Percentiles rank a stretch among this genome's conserved stretches.
These are phyloP conservation scores for Phlebiopsis flavidoalba DNA, from an alignment of 768 basidiomycete species.

Conservation along the genomic window DNA sequence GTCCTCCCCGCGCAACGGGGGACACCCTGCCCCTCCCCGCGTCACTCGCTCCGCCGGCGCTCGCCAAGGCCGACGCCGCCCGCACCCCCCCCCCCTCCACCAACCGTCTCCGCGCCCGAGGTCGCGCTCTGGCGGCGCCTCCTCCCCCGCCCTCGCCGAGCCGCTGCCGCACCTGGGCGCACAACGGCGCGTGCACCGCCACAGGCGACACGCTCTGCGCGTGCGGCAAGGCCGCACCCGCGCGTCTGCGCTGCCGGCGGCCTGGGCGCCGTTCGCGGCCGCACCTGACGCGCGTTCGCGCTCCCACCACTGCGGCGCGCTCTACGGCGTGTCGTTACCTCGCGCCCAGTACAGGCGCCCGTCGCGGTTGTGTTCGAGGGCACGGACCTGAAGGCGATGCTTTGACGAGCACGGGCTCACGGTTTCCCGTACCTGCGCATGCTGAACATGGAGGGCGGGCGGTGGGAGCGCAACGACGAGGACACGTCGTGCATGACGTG, in stretches of 20 bases:
- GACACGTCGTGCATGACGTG: neutral
- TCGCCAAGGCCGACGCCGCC: slow-evolving; percentile 15
- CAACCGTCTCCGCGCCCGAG: slow-evolving; percentile 25
- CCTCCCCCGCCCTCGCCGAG: slow-evolving; percentile 43
- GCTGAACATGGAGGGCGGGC: neutral
- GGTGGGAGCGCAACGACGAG: neutral
- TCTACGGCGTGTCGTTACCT: slow-evolving; percentile 51
- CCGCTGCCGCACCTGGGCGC: slow-evolving; percentile 47
- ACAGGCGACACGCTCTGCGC: slow-evolving; percentile 22
- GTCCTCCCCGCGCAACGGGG: slow-evolving; percentile 27
- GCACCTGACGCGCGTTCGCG: slow-evolving; percentile 43
- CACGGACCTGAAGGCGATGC: neutral
- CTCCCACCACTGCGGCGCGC: slow-evolving; percentile 46
- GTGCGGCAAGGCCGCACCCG: slow-evolving; percentile 30
- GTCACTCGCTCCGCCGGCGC: slow-evolving; percentile 13
- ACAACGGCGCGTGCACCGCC: slow-evolving; percentile 42
- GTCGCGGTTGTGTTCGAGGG: too few relatives aligned
- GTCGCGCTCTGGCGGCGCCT: slow-evolving; percentile 43
- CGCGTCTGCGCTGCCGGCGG: slow-evolving; percentile 53
- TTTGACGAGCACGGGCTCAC: neutral
- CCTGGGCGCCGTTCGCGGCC: slow-evolving; percentile 38
- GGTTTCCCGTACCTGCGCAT: neutral
- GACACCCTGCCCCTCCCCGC: slow-evolving; percentile 10
- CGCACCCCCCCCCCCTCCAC: slow-evolving; percentile 11
- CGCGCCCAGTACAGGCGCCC: slow-evolving; percentile 32